Percentiles rank a stretch among this genome's conserved stretches.
These are phyloP conservation scores for Casaregolazyma lundiana DNA, from an alignment of 1,139 yeast genomes.

Conservation along the genomic window DNA sequence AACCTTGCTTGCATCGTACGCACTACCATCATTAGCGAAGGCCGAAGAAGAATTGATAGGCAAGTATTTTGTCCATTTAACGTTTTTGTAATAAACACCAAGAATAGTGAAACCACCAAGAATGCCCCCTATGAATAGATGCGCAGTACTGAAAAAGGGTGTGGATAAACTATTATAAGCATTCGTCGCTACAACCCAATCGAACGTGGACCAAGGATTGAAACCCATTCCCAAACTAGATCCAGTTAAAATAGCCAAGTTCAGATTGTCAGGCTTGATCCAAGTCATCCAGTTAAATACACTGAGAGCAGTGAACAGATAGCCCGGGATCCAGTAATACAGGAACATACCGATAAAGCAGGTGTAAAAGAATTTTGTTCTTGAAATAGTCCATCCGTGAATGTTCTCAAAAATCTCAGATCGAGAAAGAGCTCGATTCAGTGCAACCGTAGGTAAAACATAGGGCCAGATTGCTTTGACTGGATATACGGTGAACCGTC, in stretches of 20 bases:
- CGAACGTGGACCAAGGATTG: constrained; percentile 50
- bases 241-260: constrained; percentile 53
- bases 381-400: constrained; percentile 50
- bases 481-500: constrained; percentile 55
- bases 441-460: constrained; percentile 49
- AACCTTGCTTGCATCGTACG: constrained; percentile 41
- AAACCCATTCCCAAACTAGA: constrained; percentile 49
- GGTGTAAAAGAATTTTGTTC: constrained; percentile 43
- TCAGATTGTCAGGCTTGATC: constrained; percentile 53
- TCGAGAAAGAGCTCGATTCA: constrained; percentile 48
- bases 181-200: constrained; percentile 44
- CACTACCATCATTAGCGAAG: constrained; percentile 45
- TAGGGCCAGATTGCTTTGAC: constrained; percentile 54
- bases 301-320: constrained; percentile 45
- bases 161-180: constrained; percentile 29
- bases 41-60: constrained; percentile 51
- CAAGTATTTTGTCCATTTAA: constrained; percentile 46
- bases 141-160: constrained; percentile 45
- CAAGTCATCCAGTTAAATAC: constrained; percentile 60
- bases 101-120: constrained; percentile 38
- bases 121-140: constrained; percentile 39
- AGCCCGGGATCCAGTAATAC: constrained; percentile 58
- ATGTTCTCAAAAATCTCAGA: constrained; percentile 30
- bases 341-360: constrained; percentile 40
- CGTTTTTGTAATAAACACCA: constrained; percentile 47